A percentile compares a stretch with the other conserved stretches of the same genome.
Conservation (phyloP, 2,329 filamentous ascomycete species). For the Diaporthe humulicola region DNA sequence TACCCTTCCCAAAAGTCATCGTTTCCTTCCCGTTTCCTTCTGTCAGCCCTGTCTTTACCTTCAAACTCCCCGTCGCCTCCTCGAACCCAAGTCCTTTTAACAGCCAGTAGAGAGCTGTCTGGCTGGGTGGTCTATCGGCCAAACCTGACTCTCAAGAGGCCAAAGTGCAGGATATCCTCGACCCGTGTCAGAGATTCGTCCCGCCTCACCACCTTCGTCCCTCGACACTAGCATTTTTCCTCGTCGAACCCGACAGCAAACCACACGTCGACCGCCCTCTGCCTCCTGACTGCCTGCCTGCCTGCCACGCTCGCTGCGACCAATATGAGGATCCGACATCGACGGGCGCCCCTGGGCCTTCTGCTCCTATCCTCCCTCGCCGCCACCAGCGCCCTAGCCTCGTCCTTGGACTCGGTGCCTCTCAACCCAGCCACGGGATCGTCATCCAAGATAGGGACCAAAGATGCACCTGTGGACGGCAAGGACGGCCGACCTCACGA, state of each 20-base stretch:
- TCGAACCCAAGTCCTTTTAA: not conserved
- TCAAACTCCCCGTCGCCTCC: not conserved
- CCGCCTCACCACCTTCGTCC: not conserved
- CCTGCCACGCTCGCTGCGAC: constrained; percentile 1
- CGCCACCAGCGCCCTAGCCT: constrained; percentile 54
- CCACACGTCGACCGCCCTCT: not conserved
- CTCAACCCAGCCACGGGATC: constrained; percentile 40
- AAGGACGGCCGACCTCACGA: constrained; percentile 94
- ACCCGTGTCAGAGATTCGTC: constrained; percentile 22
- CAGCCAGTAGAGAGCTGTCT: not conserved
- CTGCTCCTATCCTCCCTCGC: constrained; percentile 71
- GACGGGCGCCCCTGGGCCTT: constrained; percentile 68
- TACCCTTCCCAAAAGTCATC: not conserved
- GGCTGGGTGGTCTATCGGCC: not conserved
- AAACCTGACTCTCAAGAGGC: constrained; percentile 10
- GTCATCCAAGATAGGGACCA: constrained; percentile 62
- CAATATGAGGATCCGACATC: constrained; percentile 72
- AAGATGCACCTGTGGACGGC: constrained; percentile 91
- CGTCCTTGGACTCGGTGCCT: constrained; percentile 42
- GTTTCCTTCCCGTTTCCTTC: not conserved
- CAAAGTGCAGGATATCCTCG: not conserved
- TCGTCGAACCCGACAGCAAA: not conserved
- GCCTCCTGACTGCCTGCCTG: too few relatives aligned
- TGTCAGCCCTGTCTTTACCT: constrained; percentile 7
- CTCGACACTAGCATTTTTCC: not conserved